These are phyloP conservation scores for Penicillium janthinellum DNA, from an alignment of 2,329 filamentous ascomycete species.

Conservation along the genomic window DNA sequence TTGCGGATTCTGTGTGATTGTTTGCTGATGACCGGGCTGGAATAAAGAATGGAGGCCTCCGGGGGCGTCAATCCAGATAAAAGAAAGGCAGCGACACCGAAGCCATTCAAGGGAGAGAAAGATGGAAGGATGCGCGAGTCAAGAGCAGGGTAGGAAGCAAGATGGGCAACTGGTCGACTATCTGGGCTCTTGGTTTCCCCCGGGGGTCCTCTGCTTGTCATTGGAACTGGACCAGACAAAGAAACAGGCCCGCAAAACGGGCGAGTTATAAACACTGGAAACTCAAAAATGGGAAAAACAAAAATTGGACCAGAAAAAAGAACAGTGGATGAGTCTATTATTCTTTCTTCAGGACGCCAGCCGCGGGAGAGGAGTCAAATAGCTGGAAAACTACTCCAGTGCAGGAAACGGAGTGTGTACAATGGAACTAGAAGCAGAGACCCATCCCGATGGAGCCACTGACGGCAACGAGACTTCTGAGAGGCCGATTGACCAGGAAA, in stretches of 20 bases:
- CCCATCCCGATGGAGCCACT: not conserved
- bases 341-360: not conserved
- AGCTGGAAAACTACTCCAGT: not conserved
- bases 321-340: not conserved
- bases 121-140: not conserved
- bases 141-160: not conserved
- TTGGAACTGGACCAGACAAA: constrained; percentile 29
- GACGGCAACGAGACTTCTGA: not conserved
- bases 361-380: not conserved
- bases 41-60: not conserved
- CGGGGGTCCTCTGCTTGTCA: constrained; percentile 17
- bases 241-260: constrained; percentile 17
- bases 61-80: constrained; percentile 22
- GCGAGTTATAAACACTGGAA: constrained; percentile 23
- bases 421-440: not conserved
- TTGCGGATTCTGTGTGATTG: not conserved
- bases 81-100: constrained; percentile 7
- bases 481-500: not conserved
- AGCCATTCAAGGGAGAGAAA: not conserved
- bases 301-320: constrained; percentile 6
- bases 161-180: not conserved
- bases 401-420: not conserved
- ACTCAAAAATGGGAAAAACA: not conserved
- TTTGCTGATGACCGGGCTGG: not conserved
- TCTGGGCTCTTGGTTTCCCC: constrained; percentile 3